Conservation (phyloP, 768 basidiomycete species). For the Auriscalpium orientale region DNA sequence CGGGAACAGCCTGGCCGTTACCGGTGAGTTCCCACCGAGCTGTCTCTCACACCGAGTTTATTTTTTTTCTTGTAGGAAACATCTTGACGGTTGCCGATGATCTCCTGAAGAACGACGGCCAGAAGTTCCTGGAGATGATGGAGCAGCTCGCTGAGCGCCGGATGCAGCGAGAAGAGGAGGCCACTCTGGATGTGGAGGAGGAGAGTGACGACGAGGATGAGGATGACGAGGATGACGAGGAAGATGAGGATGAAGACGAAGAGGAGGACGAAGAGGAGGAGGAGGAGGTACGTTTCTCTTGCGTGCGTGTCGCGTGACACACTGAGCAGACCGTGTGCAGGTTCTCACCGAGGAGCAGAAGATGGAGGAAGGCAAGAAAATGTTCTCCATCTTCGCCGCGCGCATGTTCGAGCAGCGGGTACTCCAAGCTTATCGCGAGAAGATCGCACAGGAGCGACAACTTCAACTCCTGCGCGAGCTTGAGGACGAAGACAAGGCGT, state of each 20-base stretch:
- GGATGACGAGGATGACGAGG: slow-evolving; percentile 41
- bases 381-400: slow-evolving; percentile 99
- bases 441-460: slow-evolving; percentile 94
- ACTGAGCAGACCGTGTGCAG: slow-evolving; percentile 25
- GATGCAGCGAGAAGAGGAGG: slow-evolving; percentile 82
- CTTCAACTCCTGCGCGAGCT: slow-evolving; percentile 88
- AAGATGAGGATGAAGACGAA: slow-evolving; percentile 42
- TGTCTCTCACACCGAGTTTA: slow-evolving; percentile 13
- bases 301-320: not conserved
- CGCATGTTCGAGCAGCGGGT: slow-evolving; percentile 99
- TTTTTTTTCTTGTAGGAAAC: slow-evolving; percentile 63
- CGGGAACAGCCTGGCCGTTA: slow-evolving; percentile 76
- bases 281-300: slow-evolving; percentile 17
- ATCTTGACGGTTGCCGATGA: slow-evolving; percentile 99
- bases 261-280: slow-evolving; percentile 46
- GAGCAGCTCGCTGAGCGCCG: slow-evolving; percentile 93
- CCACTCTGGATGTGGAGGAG: slow-evolving; percentile 35
- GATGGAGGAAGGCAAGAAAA: slow-evolving; percentile 98
- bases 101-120: slow-evolving; percentile 95
- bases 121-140: slow-evolving; percentile 99
- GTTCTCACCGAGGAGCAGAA: slow-evolving; percentile 93
- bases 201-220: slow-evolving; percentile 45
- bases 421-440: slow-evolving; percentile 91
- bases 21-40: slow-evolving; percentile 41
- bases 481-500: slow-evolving; percentile 87